Percentiles rank a stretch among this genome's conserved stretches.
These are phyloP conservation scores for Aspergillus neoniger DNA, from an alignment of 2,329 filamentous ascomycete species.

Conservation along the genomic window DNA sequence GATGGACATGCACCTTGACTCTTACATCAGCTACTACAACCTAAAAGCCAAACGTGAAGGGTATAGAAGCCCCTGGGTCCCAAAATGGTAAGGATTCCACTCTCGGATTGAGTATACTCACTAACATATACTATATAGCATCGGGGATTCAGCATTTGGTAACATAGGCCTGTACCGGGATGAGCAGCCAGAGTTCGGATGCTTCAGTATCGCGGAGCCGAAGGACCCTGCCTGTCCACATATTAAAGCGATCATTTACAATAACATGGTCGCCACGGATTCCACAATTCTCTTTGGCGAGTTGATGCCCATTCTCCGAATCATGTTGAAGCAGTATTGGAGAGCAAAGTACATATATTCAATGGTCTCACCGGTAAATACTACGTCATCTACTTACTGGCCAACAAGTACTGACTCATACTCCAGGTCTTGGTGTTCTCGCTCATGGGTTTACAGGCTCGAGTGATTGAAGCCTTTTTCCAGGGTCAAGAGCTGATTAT, in stretches of 20 bases:
- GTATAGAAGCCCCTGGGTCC: slow-evolving; percentile 8
- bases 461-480: slow-evolving; percentile 21
- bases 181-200: slow-evolving; percentile 16
- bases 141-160: slow-evolving; percentile 16
- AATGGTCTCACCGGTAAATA: slow-evolving; percentile 17
- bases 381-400: neutral
- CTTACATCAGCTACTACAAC: slow-evolving; percentile 9
- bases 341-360: slow-evolving; percentile 11
- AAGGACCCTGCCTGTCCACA: slow-evolving; percentile 13
- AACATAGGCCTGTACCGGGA: slow-evolving; percentile 12
- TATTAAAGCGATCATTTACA: slow-evolving; percentile 20
- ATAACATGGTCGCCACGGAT: slow-evolving; percentile 17
- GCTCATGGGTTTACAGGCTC: slow-evolving; percentile 17
- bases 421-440: slow-evolving; percentile 20
- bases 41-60: neutral
- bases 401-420: slow-evolving; percentile 1
- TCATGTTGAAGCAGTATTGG: slow-evolving; percentile 18
- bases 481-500: slow-evolving; percentile 12
- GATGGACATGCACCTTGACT: slow-evolving; percentile 7
- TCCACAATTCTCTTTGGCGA: slow-evolving; percentile 17
- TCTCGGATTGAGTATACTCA: neutral
- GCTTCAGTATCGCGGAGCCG: slow-evolving; percentile 13
- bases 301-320: slow-evolving; percentile 13
- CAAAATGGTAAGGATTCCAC: slow-evolving; percentile 10
- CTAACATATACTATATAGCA: slow-evolving; percentile 8